Conservation (phyloP, 1,284 basidiomycete species). For the Blastosporella zonata region DNA sequence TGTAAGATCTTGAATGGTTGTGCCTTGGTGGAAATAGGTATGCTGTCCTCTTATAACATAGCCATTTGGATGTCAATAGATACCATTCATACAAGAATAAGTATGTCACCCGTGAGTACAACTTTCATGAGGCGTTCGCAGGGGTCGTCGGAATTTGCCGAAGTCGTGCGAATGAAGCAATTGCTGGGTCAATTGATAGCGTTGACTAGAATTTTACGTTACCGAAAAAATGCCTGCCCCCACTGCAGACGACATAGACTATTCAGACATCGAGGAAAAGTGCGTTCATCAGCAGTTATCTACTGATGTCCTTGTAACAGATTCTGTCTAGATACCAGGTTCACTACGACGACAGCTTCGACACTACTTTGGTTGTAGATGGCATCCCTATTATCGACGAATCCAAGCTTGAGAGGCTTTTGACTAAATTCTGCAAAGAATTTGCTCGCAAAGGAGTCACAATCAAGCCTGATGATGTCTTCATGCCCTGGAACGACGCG, state of each 20-base stretch:
- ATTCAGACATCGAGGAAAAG: conserved; percentile 93
- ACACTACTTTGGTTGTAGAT: conserved; percentile 86
- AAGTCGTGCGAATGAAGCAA: too few relatives aligned
- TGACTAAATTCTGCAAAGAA: conserved; percentile 78
- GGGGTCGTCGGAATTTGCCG: too few relatives aligned
- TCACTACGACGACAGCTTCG: conserved; percentile 77
- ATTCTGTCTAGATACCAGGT: conserved; percentile 67
- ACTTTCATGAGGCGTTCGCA: too few relatives aligned
- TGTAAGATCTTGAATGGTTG: too few relatives aligned
- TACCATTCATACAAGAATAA: too few relatives aligned
- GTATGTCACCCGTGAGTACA: too few relatives aligned
- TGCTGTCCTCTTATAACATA: too few relatives aligned
- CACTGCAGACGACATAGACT: conserved; percentile 81
- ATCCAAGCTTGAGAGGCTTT: conserved; percentile 72
- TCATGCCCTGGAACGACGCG: conserved; percentile 81
- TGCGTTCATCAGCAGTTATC: conserved; percentile 34
- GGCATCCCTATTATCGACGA: conserved; percentile 86
- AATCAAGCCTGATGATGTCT: conserved; percentile 75
- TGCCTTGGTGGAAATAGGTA: too few relatives aligned
- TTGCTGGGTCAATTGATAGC: too few relatives aligned
- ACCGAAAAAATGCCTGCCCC: conserved; percentile 35
- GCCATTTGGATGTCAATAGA: too few relatives aligned
- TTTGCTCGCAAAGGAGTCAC: conserved; percentile 78
- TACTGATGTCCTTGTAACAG: conserved; percentile 16
- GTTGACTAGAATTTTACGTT: too few relatives aligned